A percentile compares a stretch with the other conserved stretches of the same genome.
Conservation (phyloP, 2,329 filamentous ascomycete genomes). For the Botrytis aclada region DNA sequence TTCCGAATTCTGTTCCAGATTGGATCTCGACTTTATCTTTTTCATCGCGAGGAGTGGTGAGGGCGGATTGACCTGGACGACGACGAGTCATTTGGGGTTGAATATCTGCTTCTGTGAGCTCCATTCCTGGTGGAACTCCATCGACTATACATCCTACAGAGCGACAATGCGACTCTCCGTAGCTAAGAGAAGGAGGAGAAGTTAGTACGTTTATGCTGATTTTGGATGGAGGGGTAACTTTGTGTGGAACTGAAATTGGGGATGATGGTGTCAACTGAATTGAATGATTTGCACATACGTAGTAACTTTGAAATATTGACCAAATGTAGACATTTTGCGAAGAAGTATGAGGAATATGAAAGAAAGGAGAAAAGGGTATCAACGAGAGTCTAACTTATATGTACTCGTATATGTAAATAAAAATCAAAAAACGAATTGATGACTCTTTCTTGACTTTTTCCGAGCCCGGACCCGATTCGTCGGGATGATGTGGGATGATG, state of each 20-base stretch:
- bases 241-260: neutral
- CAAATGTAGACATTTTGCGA: constrained; percentile 79
- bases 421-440: constrained; percentile 20
- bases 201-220: constrained; percentile 17
- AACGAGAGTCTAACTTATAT: neutral
- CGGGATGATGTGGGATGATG: constrained; percentile 12
- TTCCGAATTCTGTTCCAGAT: constrained; percentile 85
- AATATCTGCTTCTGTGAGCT: constrained; percentile 80
- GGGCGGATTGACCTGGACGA: constrained; percentile 81
- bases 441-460: constrained; percentile 27
- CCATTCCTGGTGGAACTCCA: constrained; percentile 82
- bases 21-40: constrained; percentile 90
- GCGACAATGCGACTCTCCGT: constrained; percentile 86
- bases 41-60: constrained; percentile 90
- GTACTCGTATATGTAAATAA: neutral
- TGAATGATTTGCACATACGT: constrained; percentile 47
- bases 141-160: constrained; percentile 95
- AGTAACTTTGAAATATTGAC: constrained; percentile 75
- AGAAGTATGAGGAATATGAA: neutral
- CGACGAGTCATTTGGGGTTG: constrained; percentile 92
- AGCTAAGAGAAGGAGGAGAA: constrained; percentile 38
- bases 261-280: constrained; percentile 11
- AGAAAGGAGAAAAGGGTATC: constrained; percentile 8
- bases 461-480: constrained; percentile 25
- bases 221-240: neutral